Percentiles rank a stretch among this genome's conserved stretches.
These are phyloP conservation scores for Phytopythium chamaehyphon DNA, from an alignment of 352 stramenopile species.

Conservation along the genomic window DNA sequence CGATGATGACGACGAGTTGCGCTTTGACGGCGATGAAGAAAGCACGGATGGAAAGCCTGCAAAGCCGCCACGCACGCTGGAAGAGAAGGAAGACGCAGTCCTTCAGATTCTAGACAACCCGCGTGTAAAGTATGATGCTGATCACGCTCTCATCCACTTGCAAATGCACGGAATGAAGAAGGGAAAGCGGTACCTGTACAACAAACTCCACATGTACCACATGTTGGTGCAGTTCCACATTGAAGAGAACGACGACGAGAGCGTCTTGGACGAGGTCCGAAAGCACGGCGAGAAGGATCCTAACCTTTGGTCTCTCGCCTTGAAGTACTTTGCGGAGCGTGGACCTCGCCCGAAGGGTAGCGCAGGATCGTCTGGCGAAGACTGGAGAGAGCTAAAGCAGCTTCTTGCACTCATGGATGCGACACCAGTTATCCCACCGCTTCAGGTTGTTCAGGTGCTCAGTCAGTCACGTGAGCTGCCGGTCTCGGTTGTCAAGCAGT, in stretches of 20 bases:
- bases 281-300: slow-evolving; percentile 88
- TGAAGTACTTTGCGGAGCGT: slow-evolving; percentile 89
- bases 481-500: slow-evolving; percentile 80
- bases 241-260: slow-evolving; percentile 88
- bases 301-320: slow-evolving; percentile 87
- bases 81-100: slow-evolving; percentile 78
- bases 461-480: slow-evolving; percentile 79
- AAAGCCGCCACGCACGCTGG: slow-evolving; percentile 22
- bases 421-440: slow-evolving; percentile 74
- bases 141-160: slow-evolving; percentile 92
- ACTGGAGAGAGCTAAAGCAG: slow-evolving; percentile 81
- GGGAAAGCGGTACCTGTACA: slow-evolving; percentile 92
- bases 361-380: slow-evolving; percentile 36
- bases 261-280: slow-evolving; percentile 86
- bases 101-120: slow-evolving; percentile 89
- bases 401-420: slow-evolving; percentile 73
- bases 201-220: slow-evolving; percentile 93
- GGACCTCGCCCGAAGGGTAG: slow-evolving; percentile 62
- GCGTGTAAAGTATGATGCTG: slow-evolving; percentile 87
- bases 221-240: slow-evolving; percentile 94
- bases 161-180: slow-evolving; percentile 91
- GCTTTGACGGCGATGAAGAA: slow-evolving; percentile 14
- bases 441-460: slow-evolving; percentile 85
- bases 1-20: slow-evolving; percentile 16
- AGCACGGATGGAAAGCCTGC: slow-evolving; percentile 5